These are phyloP conservation scores for Ramaria sp. DNA, from an alignment of 768 basidiomycete species.

Conservation along the genomic window DNA sequence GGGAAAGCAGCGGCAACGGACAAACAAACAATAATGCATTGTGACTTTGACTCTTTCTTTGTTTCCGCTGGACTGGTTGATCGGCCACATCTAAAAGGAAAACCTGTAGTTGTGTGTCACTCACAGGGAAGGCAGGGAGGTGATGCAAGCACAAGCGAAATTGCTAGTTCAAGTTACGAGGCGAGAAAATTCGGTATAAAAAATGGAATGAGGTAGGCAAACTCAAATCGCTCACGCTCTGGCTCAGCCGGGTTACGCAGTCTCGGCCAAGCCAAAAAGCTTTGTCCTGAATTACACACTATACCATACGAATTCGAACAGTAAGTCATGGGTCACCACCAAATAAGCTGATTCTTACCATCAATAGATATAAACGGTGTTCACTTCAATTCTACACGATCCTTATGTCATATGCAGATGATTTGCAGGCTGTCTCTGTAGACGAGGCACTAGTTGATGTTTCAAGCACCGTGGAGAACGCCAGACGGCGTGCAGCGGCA, in stretches of 20 bases:
- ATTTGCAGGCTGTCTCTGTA: conserved; percentile 89
- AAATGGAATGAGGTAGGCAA: conserved; percentile 85
- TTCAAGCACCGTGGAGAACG: conserved; percentile 39
- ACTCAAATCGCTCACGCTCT: background rate
- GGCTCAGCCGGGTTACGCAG: conserved; percentile 25
- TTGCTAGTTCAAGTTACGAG: conserved; percentile 92
- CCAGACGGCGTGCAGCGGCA: conserved; percentile 15
- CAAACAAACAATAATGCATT: conserved; percentile 75
- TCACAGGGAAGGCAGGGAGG: conserved; percentile 72
- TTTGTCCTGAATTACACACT: conserved; percentile 64
- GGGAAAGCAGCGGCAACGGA: conserved; percentile 34
- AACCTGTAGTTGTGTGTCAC: conserved; percentile 92
- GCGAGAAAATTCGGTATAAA: conserved; percentile 79
- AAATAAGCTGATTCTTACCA: background rate
- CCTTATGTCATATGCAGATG: conserved; percentile 80
- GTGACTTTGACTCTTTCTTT: conserved; percentile 96
- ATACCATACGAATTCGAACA: conserved; percentile 92
- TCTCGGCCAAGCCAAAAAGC: conserved; percentile 64
- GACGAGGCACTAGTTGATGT: conserved; percentile 95
- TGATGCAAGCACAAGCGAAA: conserved; percentile 78
- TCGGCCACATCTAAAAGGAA: conserved; percentile 73
- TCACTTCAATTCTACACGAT: conserved; percentile 90
- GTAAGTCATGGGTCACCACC: conserved; percentile 24
- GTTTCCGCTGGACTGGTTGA: conserved; percentile 80
- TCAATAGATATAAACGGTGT: conserved; percentile 66